Evolutionary conservation across 75 land plant genomes (phyloP).

Genomic region (Gnetum montanum): DNA sequence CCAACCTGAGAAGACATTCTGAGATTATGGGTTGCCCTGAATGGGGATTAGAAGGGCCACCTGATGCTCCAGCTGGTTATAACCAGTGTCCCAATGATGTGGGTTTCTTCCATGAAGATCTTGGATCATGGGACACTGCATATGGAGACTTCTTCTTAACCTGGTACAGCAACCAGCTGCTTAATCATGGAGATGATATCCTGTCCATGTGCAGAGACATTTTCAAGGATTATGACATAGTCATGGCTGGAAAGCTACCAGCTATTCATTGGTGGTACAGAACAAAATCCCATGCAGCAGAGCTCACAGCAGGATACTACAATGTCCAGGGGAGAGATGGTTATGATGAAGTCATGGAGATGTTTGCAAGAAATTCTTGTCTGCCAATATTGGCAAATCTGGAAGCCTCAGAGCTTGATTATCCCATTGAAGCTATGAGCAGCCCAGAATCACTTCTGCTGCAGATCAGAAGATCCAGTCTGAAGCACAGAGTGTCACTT

Average conservation of each 20-base stretch:
- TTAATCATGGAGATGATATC: conserved; percentile 51
- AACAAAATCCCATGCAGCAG: conserved; percentile 49
- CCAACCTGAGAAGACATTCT: conserved; percentile 48
- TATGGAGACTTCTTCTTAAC: conserved; percentile 76
- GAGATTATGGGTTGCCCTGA: conserved; percentile 37
- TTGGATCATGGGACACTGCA: conserved; percentile 62
- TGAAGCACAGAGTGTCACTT: conserved; percentile 42
- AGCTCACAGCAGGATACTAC: conserved; percentile 63
- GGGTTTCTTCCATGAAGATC: conserved; percentile 43
- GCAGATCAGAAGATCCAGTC: conserved; percentile 52
- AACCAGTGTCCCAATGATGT: conserved; percentile 30
- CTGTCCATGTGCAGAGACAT: conserved; percentile 35
- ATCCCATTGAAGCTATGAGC: conserved; percentile 17
- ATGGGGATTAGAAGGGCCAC: conserved; percentile 71
- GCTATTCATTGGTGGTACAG: conserved; percentile 45
- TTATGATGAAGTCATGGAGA: conserved; percentile 46
- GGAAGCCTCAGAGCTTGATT: conserved; percentile 45
- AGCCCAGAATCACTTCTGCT: conserved; percentile 39
- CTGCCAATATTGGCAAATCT: conserved; percentile 62
- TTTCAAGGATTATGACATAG: conserved; percentile 23
- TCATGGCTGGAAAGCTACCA: conserved; percentile 49
- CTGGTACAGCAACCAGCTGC: conserved; percentile 62
- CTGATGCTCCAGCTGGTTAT: conserved; percentile 53
- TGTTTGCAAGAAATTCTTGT: conserved; percentile 50
- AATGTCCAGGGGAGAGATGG: conserved; percentile 52